Base-by-base conservation (phyloP, 768 basidiomycete genomes). In the Xanthoconium purpureum region DNA sequence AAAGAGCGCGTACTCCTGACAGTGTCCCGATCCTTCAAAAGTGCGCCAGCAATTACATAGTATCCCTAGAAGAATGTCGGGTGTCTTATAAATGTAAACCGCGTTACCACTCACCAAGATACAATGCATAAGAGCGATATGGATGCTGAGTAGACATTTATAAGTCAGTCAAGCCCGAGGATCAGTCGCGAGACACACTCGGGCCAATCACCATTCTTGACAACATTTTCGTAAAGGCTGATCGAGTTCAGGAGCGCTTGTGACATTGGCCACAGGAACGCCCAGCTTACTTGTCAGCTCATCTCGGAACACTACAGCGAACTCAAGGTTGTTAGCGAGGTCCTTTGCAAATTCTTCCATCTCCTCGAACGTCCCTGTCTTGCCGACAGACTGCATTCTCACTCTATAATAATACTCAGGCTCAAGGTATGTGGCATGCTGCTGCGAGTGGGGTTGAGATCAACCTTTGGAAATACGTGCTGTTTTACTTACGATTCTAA, bases 361-460 rank as follows among this genome's bases (percentile, higher is more conserved):
- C 6, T 56, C 52, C 28, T 55, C 2, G 52, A 55, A 55, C 24
- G 30, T n/a, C 0, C 55, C 55, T 1, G 32, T 15, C 18, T 28
- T 38, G 6, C 20, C 6, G 32, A 56, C 37, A 12, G 55, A 24
- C 29, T 35, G 44, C 37, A 30, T 56, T 11, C 38, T 39, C 6
- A 53, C n/a, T 11, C 55, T 12, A 45, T 40, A 55, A 17, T 35
- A 56, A 35, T 55, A 30, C 32, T 56, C 24, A 24, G 24, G 24
- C 24, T 24, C 55, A 12, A 56, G 54, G 45, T 56, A 55, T 5
- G 32, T 13, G n/a, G 38, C 52, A 30, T 56, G 52, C 55, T 56
- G 55, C 55, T 56, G 32, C 33, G 14, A 11, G 3, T 20, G 6
- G n/a, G 7, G 18, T 24, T 47, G 9, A 1, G 17, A 33, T 24